phyloP scores from a whole-genome alignment of 306 rosid genomes.

The Vicia sativa region DNA sequence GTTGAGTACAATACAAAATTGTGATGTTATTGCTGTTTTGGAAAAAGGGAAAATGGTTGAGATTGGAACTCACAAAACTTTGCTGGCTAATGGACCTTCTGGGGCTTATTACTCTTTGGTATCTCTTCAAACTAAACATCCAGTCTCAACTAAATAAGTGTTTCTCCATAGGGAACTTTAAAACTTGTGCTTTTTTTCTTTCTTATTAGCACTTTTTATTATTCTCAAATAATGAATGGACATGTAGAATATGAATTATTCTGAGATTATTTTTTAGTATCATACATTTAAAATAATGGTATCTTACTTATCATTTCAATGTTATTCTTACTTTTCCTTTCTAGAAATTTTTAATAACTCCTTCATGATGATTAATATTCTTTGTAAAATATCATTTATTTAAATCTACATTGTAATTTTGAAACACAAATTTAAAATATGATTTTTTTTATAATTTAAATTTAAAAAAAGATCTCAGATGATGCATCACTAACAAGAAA shows the following conservation, averaged over 20 bases:
- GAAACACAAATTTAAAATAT: no score
- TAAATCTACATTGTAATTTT: no score
- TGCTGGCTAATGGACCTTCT: slow-evolving; percentile 48
- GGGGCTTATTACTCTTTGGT: slow-evolving; percentile 57
- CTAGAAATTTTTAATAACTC: no score
- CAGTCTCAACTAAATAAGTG: background rate
- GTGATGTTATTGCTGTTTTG: slow-evolving; percentile 46
- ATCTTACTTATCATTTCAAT: no score
- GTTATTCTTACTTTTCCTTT: no score
- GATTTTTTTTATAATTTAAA: no score
- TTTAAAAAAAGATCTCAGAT: no score
- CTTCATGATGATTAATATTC: no score
- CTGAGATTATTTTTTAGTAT: no score
- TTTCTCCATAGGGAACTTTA: background rate
- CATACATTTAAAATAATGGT: no score
- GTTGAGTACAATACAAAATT: slow-evolving; percentile 55
- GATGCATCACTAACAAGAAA: no score
- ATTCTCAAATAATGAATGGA: background rate
- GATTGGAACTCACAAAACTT: slow-evolving; percentile 46
- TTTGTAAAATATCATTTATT: no score
- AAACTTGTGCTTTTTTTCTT: background rate
- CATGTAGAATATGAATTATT: background rate
- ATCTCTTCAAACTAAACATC: slow-evolving; percentile 30
- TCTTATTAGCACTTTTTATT: background rate
- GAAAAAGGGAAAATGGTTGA: slow-evolving; percentile 58